Percentiles rank a stretch among this genome's conserved stretches.
These are phyloP conservation scores for Penicillium sclerotigenum DNA, from an alignment of 2,329 filamentous ascomycete species.

Conservation along the genomic window DNA sequence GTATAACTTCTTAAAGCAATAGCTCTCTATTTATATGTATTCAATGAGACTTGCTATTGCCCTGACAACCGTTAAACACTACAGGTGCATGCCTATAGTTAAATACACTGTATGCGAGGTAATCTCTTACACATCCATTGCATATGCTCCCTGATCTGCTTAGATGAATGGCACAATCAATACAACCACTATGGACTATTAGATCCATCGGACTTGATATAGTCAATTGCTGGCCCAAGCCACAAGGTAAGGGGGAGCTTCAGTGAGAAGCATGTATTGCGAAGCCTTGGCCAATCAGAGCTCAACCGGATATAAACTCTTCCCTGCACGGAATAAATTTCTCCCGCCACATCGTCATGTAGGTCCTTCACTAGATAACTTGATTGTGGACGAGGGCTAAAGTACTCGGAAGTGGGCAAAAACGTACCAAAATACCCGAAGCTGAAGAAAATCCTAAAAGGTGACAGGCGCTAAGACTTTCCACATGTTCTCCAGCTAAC, in stretches of 20 bases:
- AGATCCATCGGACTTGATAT: not conserved
- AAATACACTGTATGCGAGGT: not conserved
- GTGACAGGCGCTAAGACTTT: no score
- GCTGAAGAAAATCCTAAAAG: not conserved
- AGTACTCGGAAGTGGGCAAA: not conserved
- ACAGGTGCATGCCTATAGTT: not conserved
- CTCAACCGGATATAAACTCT: slow-evolving; percentile 17
- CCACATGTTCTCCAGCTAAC: not conserved
- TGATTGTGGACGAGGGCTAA: not conserved
- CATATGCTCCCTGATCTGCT: not conserved
- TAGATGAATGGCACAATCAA: not conserved
- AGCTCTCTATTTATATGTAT: not conserved
- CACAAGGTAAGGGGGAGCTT: not conserved
- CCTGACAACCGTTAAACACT: no score
- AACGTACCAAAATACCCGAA: not conserved
- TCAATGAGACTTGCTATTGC: no score
- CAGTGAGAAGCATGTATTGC: no score
- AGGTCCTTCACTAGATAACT: not conserved
- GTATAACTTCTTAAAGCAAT: not conserved
- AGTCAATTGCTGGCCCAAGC: not conserved
- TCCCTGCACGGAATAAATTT: slow-evolving; percentile 15
- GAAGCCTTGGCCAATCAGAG: slow-evolving; percentile 10
- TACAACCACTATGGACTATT: no score
- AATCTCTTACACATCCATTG: not conserved
- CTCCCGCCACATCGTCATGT: slow-evolving; percentile 1